Evolutionary conservation across 1,284 basidiomycete species (phyloP), one percentile per base, ranked within the genome.

Genomic region (Rhodotorula sp.): DNA sequence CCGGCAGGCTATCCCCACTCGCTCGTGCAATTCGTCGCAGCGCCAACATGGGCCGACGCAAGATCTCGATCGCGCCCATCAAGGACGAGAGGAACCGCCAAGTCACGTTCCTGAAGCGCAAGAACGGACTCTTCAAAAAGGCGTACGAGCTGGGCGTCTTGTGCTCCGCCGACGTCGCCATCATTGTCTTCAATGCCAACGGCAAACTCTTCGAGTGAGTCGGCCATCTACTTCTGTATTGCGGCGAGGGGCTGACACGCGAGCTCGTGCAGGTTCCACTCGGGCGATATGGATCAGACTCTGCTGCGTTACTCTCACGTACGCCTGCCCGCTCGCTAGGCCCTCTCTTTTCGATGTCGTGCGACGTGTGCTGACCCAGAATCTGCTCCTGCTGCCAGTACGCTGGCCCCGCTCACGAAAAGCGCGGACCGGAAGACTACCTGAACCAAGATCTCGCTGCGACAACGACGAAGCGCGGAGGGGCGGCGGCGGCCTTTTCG

Each of bases 81-180:
- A 87, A 87, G 48, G 91, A 93, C 83, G 92, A 94, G 83, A 88
- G 92, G 81, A 94, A 93, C 81, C 88, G 92, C 74, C 89, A 89
- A 73, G 92, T 94, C 77, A 94, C 92, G 72, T 94, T 93, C 84
- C 85, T 92, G 82, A 94, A 94, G 87, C 91, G 91, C 78, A 92
- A 92, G 84, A 91, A 91, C 71, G 91, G 91, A 3, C 86, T 93
- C 67, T 92, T 93, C 87, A 93, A 93, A 81, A 93, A 93, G 80
- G 91, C 91, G 0, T 91, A 92, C 81, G 91, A 93, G 82, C 88
- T 93, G 59, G 91, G 91, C 48, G 91, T 93, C 5, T 82, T 90
- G 65, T 89, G 88, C 78, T 87, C 86, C 43, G 88, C 88, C 68
- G 87, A 89, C 74, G 86, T 90, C 56, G 88, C 87, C 8, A 87